Base-by-base conservation (phyloP, 1,284 basidiomycete species). In the Chondrostereum purpureum region DNA sequence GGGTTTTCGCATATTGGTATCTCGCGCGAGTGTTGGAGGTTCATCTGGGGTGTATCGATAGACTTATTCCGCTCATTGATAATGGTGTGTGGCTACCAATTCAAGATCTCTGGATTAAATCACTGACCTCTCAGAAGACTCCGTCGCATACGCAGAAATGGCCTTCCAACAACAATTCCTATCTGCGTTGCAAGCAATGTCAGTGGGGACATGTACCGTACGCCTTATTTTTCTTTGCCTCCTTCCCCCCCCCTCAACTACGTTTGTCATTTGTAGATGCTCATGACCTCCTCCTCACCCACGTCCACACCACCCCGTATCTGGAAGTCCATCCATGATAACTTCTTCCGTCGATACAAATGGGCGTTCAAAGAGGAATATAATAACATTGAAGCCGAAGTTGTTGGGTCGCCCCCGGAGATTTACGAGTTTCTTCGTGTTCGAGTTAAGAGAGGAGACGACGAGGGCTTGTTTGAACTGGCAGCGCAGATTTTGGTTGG, bases 1-100 rank as follows among this genome's bases (percentile, higher is more conserved):
- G 69, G 35, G 68, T 81, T 0, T 76, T 85, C 50, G 79, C 85
- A 3, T 89, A 89, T 63, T 89, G 86, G 82, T 84, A 88, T 55
- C 63, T 70, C 5, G 55, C 70, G 1, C 68, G 72, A 37, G 68
- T 88, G 1, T 61, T 82, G 2, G 72, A 78, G 16, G 59, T 60
- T n/a, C 77, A 87, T 53, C 53, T 83, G 8, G 58, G 59, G 3
- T 72, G 70, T 47, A 58, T 87, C 46, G 76, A 83, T 41, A 59
- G 66, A 13, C 45, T 88, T 35, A 46, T 72, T 14, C 48, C 53
- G 2, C 56, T 63, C 3, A 58, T 77, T 2, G 61, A 64, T 16
- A 51, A 60, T 61, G 66, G 74, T 76, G 46, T 22, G 63, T 55
- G 20, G 3, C 14, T 21, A 22, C 1, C 3, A 4, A 42, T 33